A percentile compares a stretch with the other conserved stretches of the same genome.
Conservation (phyloP, 164 flowering plant species). For the Protea cynaroides region DNA sequence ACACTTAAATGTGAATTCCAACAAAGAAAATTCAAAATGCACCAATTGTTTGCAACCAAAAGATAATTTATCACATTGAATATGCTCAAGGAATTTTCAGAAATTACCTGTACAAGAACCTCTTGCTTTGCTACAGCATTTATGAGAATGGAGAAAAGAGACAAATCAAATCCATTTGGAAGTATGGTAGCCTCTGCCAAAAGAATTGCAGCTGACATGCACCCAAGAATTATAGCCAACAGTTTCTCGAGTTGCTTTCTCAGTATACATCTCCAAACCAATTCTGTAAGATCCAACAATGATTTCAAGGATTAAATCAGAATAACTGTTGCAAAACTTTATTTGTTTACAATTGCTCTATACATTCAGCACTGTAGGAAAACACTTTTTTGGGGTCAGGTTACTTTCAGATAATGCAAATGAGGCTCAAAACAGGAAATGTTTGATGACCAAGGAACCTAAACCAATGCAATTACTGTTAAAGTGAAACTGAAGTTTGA, state of each 20-base stretch:
- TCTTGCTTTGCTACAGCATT: conserved; percentile 70
- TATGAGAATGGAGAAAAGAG: conserved; percentile 87
- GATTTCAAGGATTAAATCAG: not conserved
- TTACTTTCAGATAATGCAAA: no score
- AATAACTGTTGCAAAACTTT: not conserved
- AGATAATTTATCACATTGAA: not conserved
- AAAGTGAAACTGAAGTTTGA: no score
- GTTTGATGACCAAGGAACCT: no score
- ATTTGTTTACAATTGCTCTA: no score
- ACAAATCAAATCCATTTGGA: conserved; percentile 74
- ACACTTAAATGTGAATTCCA: no score
- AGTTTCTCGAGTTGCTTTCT: conserved; percentile 66
- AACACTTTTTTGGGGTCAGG: no score
- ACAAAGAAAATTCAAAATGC: no score
- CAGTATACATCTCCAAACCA: conserved; percentile 76
- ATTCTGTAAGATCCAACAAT: conserved; percentile 47
- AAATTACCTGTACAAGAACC: conserved; percentile 81
- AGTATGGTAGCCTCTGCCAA: conserved; percentile 92
- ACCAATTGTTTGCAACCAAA: not conserved
- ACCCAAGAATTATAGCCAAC: conserved; percentile 73
- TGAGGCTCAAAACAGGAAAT: no score
- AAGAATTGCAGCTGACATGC: conserved; percentile 94
- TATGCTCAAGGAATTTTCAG: not conserved
- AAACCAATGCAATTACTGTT: no score
- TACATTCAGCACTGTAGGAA: no score